These are phyloP conservation scores for Amauroascus verrucosus DNA, from an alignment of 2,329 filamentous ascomycete species.

Conservation along the genomic window DNA sequence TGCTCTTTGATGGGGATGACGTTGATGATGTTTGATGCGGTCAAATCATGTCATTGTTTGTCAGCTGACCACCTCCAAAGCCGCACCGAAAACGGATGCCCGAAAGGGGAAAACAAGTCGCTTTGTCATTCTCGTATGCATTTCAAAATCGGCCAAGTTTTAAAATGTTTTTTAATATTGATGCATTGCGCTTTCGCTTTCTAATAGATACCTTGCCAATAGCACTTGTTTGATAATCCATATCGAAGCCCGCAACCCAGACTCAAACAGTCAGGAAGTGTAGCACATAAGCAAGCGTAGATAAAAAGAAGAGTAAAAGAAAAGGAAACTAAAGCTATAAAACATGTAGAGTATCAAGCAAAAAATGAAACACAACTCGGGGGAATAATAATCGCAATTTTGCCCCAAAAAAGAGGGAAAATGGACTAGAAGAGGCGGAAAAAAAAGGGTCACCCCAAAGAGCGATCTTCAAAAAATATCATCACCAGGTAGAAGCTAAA, in stretches of 20 bases:
- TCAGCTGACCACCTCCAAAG: no score
- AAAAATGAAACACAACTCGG: neutral
- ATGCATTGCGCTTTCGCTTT: constrained; percentile 2
- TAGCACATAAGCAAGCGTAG: no score
- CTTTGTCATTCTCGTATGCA: no score
- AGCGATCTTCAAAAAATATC: neutral
- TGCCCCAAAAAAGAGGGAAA: neutral
- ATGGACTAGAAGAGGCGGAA: no score
- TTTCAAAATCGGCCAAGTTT: no score
- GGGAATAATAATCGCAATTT: neutral
- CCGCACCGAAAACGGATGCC: no score
- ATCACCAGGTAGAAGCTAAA: neutral
- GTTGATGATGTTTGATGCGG: no score
- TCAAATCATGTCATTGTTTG: no score
- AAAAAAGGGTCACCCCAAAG: neutral
- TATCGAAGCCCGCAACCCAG: neutral
- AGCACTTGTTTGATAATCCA: neutral
- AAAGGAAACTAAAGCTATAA: neutral
- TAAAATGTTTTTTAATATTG: neutral
- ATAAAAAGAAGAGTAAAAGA: neutral
- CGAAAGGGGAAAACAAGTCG: no score
- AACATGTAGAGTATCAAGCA: neutral
- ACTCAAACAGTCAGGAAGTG: neutral
- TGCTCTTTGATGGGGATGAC: no score
- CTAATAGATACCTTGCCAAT: neutral